phyloP scores from a whole-genome alignment of 345 rosid genomes.

The Abelmoschus esculentus region DNA sequence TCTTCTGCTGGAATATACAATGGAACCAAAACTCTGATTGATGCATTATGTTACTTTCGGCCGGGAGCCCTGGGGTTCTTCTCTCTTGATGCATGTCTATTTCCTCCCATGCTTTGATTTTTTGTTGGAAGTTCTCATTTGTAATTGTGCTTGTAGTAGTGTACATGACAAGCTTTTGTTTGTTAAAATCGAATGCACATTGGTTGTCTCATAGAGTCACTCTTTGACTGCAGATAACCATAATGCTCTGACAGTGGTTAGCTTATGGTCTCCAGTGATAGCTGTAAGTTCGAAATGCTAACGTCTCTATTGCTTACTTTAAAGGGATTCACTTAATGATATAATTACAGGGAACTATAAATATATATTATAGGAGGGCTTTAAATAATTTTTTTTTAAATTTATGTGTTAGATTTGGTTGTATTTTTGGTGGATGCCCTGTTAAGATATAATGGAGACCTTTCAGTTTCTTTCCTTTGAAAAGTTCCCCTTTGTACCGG shows the following conservation, averaged over 20 bases:
- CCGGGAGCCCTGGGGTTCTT: not conserved
- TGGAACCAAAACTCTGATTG: not conserved
- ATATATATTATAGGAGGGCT: not conserved
- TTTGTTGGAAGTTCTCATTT: not conserved
- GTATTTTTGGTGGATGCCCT: not conserved
- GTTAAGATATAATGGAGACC: not conserved
- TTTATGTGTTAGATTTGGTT: not conserved
- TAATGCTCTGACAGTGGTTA: slow-evolving; percentile 72
- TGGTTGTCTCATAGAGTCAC: not conserved
- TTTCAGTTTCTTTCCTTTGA: not conserved
- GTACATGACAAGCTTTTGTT: not conserved
- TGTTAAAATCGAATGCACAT: not conserved
- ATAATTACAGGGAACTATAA: too few species aligned
- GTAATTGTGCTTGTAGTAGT: not conserved
- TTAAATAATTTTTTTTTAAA: not conserved
- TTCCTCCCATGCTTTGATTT: not conserved
- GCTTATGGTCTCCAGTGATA: slow-evolving; percentile 88
- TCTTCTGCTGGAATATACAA: not conserved
- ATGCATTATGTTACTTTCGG: not conserved
- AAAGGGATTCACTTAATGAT: not conserved
- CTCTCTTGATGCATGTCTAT: not conserved
- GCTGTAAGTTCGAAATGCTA: slow-evolving; percentile 58
- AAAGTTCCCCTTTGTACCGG: not conserved
- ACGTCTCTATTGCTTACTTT: too few species aligned
- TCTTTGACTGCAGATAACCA: slow-evolving; percentile 77